A percentile compares a stretch with the other conserved stretches of the same genome.
phyloP scores from a whole-genome alignment of 2,329 filamentous ascomycete genomes.

The Diaporthe capsici region DNA sequence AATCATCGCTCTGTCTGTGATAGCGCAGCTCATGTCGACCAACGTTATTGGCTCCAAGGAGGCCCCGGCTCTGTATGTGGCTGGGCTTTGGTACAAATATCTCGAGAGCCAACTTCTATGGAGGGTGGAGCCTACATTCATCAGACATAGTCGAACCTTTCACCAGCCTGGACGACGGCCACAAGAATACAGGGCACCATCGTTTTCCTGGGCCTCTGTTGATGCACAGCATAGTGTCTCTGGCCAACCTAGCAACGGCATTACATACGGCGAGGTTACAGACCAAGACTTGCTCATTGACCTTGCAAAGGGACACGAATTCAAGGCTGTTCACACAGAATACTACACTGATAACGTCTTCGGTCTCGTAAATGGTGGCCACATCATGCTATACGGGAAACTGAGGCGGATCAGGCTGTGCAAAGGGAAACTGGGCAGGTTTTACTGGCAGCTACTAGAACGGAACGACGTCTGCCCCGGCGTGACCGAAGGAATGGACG shows the following conservation, averaged over 20 bases:
- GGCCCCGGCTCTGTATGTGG: conserved; percentile 14
- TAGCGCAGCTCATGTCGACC: conserved; percentile 30
- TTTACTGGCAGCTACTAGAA: neutral
- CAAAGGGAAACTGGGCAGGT: neutral
- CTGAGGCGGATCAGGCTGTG: neutral
- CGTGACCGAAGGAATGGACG: neutral
- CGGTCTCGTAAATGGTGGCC: neutral
- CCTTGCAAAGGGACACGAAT: neutral
- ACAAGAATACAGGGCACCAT: neutral
- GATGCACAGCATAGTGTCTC: neutral
- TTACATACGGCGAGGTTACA: conserved; percentile 17
- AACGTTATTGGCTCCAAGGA: neutral
- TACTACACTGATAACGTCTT: neutral
- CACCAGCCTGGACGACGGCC: neutral
- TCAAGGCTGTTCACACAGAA: neutral
- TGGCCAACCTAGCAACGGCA: neutral
- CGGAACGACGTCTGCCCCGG: neutral
- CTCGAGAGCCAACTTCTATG: conserved; percentile 35
- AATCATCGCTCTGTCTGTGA: conserved; percentile 36
- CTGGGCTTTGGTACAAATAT: conserved; percentile 2
- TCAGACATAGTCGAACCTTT: neutral
- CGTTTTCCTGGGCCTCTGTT: conserved; percentile 36
- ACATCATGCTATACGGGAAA: conserved; percentile 3
- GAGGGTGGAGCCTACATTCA: neutral
- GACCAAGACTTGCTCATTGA: conserved; percentile 26